Evolutionary conservation across 2,329 filamentous ascomycete species (phyloP).

Genomic region (Tympanopsis confertula): DNA sequence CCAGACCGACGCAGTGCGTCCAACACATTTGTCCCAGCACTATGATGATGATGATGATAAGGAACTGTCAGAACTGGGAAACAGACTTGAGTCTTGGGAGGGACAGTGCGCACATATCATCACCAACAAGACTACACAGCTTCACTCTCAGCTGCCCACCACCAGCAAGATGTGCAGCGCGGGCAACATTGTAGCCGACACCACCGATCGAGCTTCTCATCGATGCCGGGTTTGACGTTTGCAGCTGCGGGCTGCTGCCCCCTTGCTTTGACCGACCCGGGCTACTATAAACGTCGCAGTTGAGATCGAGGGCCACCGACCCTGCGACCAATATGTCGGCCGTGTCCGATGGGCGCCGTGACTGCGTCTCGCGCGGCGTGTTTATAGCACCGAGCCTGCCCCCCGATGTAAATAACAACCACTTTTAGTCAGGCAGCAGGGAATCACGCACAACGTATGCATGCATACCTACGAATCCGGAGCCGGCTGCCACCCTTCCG

Average conservation of each 20-base stretch:
- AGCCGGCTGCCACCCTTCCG: neutral
- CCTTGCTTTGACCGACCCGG: conserved; percentile 11
- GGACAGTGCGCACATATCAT: conserved; percentile 49
- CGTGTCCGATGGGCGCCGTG: conserved; percentile 4
- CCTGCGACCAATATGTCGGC: conserved; percentile 75
- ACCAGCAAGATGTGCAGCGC: conserved; percentile 63
- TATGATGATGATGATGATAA: conserved; percentile 13
- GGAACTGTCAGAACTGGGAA: neutral
- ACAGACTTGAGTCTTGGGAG: neutral
- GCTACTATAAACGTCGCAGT: conserved; percentile 58
- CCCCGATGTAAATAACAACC: no score
- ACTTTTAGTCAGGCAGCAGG: no score
- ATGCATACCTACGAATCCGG: neutral
- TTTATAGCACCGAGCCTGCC: no score
- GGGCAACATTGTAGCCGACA: conserved; percentile 83
- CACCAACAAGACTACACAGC: conserved; percentile 70
- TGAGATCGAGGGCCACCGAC: conserved; percentile 78
- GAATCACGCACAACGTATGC: neutral
- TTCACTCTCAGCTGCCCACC: conserved; percentile 45
- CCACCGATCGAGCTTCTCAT: conserved; percentile 80
- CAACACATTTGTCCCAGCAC: conserved; percentile 64
- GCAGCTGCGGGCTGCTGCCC: conserved; percentile 33
- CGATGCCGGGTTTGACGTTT: conserved; percentile 76
- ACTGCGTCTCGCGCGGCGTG: neutral
- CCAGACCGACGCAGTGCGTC: conserved; percentile 51